These are phyloP conservation scores for Buxus sempervirens DNA, from an alignment of 164 flowering plant genomes.

Conservation along the genomic window DNA sequence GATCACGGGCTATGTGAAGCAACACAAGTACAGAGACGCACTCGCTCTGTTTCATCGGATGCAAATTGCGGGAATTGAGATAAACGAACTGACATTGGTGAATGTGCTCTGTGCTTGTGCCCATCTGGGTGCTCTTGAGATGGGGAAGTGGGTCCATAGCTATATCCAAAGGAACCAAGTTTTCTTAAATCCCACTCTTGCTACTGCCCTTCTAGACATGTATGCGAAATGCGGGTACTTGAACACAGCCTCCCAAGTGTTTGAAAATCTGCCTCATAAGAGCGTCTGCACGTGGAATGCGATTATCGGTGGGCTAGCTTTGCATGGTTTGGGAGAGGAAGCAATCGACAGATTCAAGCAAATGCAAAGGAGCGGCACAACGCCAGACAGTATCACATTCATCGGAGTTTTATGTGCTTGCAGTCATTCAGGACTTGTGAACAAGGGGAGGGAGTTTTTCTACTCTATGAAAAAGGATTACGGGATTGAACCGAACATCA, in stretches of 20 bases:
- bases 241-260: slow-evolving; percentile 13
- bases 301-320: slow-evolving; percentile 23
- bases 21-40: slow-evolving; percentile 9
- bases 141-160: slow-evolving; percentile 23
- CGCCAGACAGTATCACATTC: slow-evolving; percentile 22
- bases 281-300: slow-evolving; percentile 24
- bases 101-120: slow-evolving; percentile 26
- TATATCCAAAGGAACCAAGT: slow-evolving; percentile 10
- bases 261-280: slow-evolving; percentile 13
- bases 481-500: no score
- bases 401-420: slow-evolving; percentile 25
- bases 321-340: slow-evolving; percentile 25
- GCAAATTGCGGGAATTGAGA: slow-evolving; percentile 18
- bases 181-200: slow-evolving; percentile 16
- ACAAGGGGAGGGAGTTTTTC: slow-evolving; percentile 20
- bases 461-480: slow-evolving; percentile 12
- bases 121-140: slow-evolving; percentile 25
- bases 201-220: slow-evolving; percentile 30
- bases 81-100: slow-evolving; percentile 23
- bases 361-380: slow-evolving; percentile 14
- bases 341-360: slow-evolving; percentile 18
- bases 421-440: slow-evolving; percentile 24
- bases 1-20: slow-evolving; percentile 24
- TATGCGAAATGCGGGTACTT: slow-evolving; percentile 25
- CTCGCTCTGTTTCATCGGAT: slow-evolving; percentile 22